Conservation (phyloP, 352 stramenopile species). For the Proteromonas lacertae region DNA sequence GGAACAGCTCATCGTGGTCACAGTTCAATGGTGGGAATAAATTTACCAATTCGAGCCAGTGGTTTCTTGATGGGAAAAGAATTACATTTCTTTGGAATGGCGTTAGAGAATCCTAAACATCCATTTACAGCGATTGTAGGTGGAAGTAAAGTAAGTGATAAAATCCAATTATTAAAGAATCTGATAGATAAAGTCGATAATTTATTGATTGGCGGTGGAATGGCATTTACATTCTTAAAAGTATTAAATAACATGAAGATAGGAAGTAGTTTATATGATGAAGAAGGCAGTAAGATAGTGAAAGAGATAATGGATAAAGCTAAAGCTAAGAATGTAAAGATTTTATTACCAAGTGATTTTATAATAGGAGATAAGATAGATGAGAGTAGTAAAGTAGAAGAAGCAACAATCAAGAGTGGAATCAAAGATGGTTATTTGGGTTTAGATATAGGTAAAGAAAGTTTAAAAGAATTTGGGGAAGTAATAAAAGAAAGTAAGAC, state of each 20-base stretch:
- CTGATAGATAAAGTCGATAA: conserved; percentile 75
- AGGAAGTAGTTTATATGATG: conserved; percentile 55
- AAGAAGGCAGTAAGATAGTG: conserved; percentile 45
- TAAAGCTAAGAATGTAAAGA: conserved; percentile 34
- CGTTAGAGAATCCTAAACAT: conserved; percentile 39
- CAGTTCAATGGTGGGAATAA: conserved; percentile 82
- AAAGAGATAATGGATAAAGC: too few relatives aligned
- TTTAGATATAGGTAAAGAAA: conserved; percentile 37
- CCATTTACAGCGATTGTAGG: conserved; percentile 74
- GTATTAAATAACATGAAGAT: conserved; percentile 79
- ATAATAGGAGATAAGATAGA: conserved; percentile 38
- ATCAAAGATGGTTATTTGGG: conserved; percentile 84
- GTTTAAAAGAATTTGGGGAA: conserved; percentile 22
- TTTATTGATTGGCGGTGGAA: conserved; percentile 69
- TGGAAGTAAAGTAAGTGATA: conserved; percentile 63
- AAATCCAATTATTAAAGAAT: conserved; percentile 77
- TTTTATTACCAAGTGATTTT: conserved; percentile 60
- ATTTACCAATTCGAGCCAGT: conserved; percentile 22
- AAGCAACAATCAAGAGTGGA: conserved; percentile 22
- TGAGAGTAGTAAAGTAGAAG: conserved; percentile 20
- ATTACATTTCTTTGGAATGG: neutral
- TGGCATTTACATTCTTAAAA: too few relatives aligned
- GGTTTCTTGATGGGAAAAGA: conserved; percentile 93
- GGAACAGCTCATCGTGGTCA: conserved; percentile 92
- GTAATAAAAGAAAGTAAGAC: conserved; percentile 57